Base-by-base conservation (phyloP, 2,329 filamentous ascomycete species). In the Anisogramma anomala region DNA sequence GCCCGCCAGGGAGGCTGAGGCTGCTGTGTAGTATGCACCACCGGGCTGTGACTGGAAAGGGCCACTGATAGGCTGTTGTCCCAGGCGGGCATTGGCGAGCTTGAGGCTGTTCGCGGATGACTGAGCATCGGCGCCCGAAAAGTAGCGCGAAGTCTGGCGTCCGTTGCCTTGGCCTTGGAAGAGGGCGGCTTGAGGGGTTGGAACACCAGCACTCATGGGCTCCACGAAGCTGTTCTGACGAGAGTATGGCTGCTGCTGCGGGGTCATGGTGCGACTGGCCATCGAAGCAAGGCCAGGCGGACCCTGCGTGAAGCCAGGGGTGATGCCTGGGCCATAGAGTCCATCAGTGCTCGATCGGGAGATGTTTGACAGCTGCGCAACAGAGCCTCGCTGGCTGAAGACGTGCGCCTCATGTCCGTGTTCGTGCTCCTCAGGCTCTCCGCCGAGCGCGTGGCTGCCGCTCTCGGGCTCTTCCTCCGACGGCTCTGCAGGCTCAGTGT, bases 351-450 rank as follows among this genome's bases (percentile, higher is more conserved):
- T 66, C 39, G 67, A 68, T 52, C 83, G 74, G 53, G 88, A 83
- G 25, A 85, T 83, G 8, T 87, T 84, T 3, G 83, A 79, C 11
- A 30, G 8, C 53, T 87, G 85, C 6, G 85, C 78, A 10, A 75
- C 77, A 45, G 77, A 75, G 36, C 78, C 73, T 46, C 78, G 72
- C 44, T 75, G 72, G 32, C 72, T 69, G 30, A 72, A 72, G 34
- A 59, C 56, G 51, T 71, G 65, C 28, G 61, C 61, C 36, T 75
- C 72, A 14, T 68, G 66, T 14, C 60, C 55, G 33, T 63, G 62
- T 17, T 85, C 80, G 47, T 74, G 71, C 50, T 94, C 86, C 57
- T 96, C 89, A 0, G 89, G 89, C 57, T 96, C 89, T 32, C 89
- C 89, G 43, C 89, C 89, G 14, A 96, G 71, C 44, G 93, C 88